Evolutionary conservation across 2,329 filamentous ascomycete genomes (phyloP), one percentile per base, ranked within the genome.

Genomic region (Arthrobotrys sphaeroides): DNA sequence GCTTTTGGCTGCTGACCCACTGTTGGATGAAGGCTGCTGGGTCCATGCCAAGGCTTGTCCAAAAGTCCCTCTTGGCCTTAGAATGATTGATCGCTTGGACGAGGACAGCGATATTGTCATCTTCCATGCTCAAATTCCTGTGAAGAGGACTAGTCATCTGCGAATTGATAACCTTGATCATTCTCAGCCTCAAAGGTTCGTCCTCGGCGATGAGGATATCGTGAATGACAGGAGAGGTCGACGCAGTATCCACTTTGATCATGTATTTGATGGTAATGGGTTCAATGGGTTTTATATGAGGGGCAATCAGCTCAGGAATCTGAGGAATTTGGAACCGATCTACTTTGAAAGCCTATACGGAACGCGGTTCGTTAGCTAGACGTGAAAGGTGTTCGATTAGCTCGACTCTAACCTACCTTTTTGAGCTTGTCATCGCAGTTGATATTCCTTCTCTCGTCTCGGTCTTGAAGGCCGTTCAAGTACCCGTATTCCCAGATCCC

Each of bases 401-500:
- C 10, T 3, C 18, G 20, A 33, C 16, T 18, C 42, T 38, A 1
- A 82, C 88, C 81, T 84, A 96, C 93, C 83, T 88, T 88, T 83
- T 88, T 90, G 61, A 99, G 83, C 51, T 90, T 86, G 45, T 94
- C 90, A 81, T 99, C 94, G 81, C 95, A 98, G 40, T 92, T 90
- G 79, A 99, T 94, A 75, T 91, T 91, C 77, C 95, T 88, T 84
- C 95, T 95, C 82, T 99, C 95, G 74, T 98, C 94, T 78, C 97
- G 94, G 81, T 97, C 94, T 82, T 96, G 93, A 51, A 99, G 85
- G 16, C 90, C 90, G 85, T 92, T 91, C 18, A 91, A 86, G 79
- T 92, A 90, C 78, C 97, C 91, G 80, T 99, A 99, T 81, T 97
- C 94, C 93, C 94, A 99, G 31, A 99, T 87, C 12, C 91, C 94